phyloP scores from a whole-genome alignment of 345 rosid genomes.

The Eucalyptus victrix region DNA sequence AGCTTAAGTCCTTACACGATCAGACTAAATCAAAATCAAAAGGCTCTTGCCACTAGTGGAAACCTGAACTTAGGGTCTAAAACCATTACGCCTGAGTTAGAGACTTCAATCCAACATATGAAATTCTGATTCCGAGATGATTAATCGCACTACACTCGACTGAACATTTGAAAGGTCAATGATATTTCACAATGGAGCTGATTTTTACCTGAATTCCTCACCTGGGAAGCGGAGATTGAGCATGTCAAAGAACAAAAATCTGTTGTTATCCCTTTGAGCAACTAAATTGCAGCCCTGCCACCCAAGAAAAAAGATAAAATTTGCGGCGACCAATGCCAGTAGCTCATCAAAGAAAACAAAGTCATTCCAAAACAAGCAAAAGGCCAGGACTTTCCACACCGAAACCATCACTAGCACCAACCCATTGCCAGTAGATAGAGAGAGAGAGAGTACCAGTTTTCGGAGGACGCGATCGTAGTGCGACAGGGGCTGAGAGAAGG shows the following conservation, averaged over 20 bases:
- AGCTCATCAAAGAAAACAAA: neutral
- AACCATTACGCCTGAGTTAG: neutral
- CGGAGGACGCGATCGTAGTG: conserved; percentile 84
- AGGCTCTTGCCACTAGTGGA: neutral
- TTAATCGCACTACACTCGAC: neutral
- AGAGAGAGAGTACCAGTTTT: conserved; percentile 35
- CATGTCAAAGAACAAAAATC: conserved; percentile 72
- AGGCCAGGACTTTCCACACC: neutral
- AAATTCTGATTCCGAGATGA: neutral
- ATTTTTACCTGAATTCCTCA: conserved; percentile 47
- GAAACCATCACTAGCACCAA: neutral
- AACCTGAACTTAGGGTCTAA: neutral
- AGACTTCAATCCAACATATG: neutral
- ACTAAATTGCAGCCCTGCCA: conserved; percentile 73
- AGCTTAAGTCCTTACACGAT: neutral
- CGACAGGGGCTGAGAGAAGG: conserved; percentile 73
- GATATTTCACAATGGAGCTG: neutral
- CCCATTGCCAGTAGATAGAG: neutral
- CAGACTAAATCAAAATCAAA: neutral
- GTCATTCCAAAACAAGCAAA: neutral
- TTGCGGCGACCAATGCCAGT: neutral
- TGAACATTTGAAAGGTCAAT: neutral
- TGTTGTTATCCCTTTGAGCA: conserved; percentile 38
- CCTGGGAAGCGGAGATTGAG: conserved; percentile 55
- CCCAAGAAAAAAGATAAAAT: neutral